These are phyloP conservation scores for Plectosphaerella cucumerina DNA, from an alignment of 2,329 filamentous ascomycete species.

Conservation along the genomic window DNA sequence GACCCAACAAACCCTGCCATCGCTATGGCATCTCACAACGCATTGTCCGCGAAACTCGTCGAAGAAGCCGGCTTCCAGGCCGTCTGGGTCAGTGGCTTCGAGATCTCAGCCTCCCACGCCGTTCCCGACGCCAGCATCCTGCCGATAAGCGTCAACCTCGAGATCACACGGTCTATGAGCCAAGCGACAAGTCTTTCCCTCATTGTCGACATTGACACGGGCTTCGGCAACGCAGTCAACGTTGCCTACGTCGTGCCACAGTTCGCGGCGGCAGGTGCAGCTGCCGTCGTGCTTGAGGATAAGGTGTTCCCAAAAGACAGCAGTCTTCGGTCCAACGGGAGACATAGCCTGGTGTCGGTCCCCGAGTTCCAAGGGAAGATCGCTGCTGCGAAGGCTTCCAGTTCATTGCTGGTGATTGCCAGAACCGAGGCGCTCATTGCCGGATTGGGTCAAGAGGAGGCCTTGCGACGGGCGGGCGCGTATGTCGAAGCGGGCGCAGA, in stretches of 20 bases:
- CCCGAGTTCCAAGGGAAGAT: constrained; percentile 5
- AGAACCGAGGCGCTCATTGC: constrained; percentile 6
- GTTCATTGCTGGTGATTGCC: constrained; percentile 1
- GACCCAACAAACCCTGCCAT: background rate
- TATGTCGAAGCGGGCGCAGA: constrained; percentile 6
- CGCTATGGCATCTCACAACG: background rate
- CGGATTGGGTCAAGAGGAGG: constrained; percentile 3
- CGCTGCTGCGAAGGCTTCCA: background rate
- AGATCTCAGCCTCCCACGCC: constrained; percentile 11
- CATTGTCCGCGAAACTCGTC: background rate
- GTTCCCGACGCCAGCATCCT: constrained; percentile 12
- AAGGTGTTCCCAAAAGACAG: constrained; percentile 7
- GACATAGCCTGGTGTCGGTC: constrained; percentile 1
- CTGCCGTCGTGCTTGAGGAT: constrained; percentile 4
- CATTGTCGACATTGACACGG: constrained; percentile 6
- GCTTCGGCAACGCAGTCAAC: constrained; percentile 6
- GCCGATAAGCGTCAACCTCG: constrained; percentile 1
- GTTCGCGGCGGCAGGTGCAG: constrained; percentile 3
- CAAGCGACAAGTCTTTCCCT: background rate
- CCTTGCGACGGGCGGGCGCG: background rate
- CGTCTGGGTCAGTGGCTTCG: constrained; percentile 13
- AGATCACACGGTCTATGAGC: constrained; percentile 4
- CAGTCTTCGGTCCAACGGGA: background rate
- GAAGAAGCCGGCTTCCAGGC: constrained; percentile 10
- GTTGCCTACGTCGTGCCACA: constrained; percentile 5